Evolutionary conservation across 257 asterid species (phyloP).

Genomic region (Solanum chilense): DNA sequence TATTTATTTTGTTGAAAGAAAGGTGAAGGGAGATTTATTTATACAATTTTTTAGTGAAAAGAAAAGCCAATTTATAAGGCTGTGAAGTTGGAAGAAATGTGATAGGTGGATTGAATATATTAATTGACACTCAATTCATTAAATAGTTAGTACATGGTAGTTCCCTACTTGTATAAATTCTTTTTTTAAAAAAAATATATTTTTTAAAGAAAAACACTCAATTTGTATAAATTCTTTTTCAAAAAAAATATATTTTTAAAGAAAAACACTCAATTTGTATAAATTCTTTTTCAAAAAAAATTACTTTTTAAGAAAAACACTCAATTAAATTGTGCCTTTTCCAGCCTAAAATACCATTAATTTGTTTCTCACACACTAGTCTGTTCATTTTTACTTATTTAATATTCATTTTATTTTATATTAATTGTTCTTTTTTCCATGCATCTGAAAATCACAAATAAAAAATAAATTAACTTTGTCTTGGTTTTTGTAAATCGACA

Average conservation of each 20-base stretch:
- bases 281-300: no score
- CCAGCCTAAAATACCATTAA: background rate
- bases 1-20: background rate
- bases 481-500: background rate
- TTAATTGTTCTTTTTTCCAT: no score
- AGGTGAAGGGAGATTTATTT: no score
- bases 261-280: no score
- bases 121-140: background rate
- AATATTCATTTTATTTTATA: no score
- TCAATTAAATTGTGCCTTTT: background rate
- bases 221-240: no score
- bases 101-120: background rate
- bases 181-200: background rate
- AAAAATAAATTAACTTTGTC: no score
- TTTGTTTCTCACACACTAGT: background rate
- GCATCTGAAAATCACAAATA: no score
- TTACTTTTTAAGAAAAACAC: background rate
- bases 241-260: no score
- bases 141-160: background rate
- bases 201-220: no score
- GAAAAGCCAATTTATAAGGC: background rate
- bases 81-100: background rate
- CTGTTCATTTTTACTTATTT: background rate
- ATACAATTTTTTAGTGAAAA: background rate
- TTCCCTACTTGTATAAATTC: background rate